Evolutionary conservation across 805 yeast genomes (phyloP), one percentile per base, ranked within the genome.

Genomic region (Kodamaea sagamina): DNA sequence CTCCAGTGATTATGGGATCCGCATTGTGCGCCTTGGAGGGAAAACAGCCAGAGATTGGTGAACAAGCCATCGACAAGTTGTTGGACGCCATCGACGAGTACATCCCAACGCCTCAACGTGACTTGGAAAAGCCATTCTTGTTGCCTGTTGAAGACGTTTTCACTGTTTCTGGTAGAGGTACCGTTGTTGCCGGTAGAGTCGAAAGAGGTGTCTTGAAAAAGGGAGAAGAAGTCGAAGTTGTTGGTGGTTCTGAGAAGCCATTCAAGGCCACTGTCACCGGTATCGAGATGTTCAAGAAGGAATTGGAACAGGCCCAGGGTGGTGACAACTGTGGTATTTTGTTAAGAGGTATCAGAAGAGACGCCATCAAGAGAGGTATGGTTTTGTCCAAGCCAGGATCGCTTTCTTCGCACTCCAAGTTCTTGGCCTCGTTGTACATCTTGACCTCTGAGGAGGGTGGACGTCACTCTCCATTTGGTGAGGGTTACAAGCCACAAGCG

Each of bases 221-320:
- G 79, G 98, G 98, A 74, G 98, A 92, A 74, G 98, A 93, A 78
- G 77, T 93, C 59, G 98, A 93, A 79, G 84, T 93, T 66, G 97
- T 93, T 51, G 99, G 99, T 64, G 80, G 77, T 79, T 83, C 85
- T 73, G 82, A 82, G 58, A 80, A 81, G 65, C 92, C 95, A 54
- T 68, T 87, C 70, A 92, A 89, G 83, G 82, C 97, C 58, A 88
- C 86, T 51, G 97, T 90, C 52, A 93, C 99, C 46, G 98, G 98
- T 74, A 89, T 93, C 63, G 99, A 93, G 80, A 92, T 90, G 97
- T 93, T 93, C 84, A 90, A 89, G 83, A 93, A 93, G 81, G 98
- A 93, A 70, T 83, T 93, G 62, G 98, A 90, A 74, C 79, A 82
- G 61, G 98, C 98, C 55, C 86, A 86, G 84, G 99, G 97, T 63